Conservation (phyloP, 2,329 filamentous ascomycete species). For the Pezicula carpinea region DNA sequence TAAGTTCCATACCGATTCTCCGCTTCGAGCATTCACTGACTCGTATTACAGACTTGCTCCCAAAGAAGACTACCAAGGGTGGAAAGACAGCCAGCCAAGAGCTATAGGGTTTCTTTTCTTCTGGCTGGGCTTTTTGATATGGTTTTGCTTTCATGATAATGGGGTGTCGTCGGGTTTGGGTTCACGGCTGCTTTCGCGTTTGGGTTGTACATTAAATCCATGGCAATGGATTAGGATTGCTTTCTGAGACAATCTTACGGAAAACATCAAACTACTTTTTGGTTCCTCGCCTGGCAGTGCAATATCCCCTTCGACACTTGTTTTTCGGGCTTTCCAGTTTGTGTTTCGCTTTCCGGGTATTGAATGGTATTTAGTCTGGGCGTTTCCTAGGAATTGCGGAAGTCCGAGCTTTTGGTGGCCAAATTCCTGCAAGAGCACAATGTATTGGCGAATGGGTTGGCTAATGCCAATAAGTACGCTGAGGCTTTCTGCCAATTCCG, state of each 20-base stretch:
- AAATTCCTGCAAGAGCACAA: too few species aligned
- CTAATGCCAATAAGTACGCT: too few species aligned
- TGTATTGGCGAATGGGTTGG: too few species aligned
- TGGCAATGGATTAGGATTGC: constrained; percentile 40
- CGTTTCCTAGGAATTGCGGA: too few species aligned
- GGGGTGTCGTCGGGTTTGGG: constrained; percentile 70
- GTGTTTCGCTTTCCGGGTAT: too few species aligned
- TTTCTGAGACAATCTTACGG: constrained; percentile 30
- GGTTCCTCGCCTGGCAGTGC: background rate
- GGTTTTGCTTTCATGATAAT: constrained; percentile 63
- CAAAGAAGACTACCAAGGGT: constrained; percentile 97
- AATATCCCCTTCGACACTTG: background rate
- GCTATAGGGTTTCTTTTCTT: constrained; percentile 66
- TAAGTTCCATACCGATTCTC: constrained; percentile 44
- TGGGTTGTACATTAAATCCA: constrained; percentile 72
- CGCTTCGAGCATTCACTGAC: constrained; percentile 17
- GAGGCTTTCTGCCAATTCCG: too few species aligned
- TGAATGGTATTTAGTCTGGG: too few species aligned
- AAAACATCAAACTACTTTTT: constrained; percentile 18
- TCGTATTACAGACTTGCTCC: constrained; percentile 75
- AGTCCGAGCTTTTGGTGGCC: too few species aligned
- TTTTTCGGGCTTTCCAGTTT: background rate
- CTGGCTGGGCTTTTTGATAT: constrained; percentile 49
- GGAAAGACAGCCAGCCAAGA: constrained; percentile 93
- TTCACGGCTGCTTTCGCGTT: constrained; percentile 62